A percentile compares a stretch with the other conserved stretches of the same genome.
Evolutionary conservation across 768 basidiomycete genomes (phyloP).

Genomic region (Hypsizygus marmoreus): DNA sequence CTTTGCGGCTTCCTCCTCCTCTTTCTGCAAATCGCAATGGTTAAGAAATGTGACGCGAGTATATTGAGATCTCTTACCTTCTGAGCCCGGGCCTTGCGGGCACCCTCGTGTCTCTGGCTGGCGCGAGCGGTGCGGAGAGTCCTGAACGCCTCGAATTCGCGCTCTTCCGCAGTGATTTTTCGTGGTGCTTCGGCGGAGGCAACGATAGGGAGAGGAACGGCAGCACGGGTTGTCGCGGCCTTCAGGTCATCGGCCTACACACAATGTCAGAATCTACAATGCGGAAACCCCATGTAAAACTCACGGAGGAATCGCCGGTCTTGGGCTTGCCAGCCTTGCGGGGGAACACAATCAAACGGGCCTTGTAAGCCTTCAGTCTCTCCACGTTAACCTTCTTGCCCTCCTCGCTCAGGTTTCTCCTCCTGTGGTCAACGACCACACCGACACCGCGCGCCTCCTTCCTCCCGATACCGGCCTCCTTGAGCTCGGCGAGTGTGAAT

Average conservation of each 20-base stretch:
- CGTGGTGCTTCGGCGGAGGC: constrained; percentile 83
- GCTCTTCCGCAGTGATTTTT: constrained; percentile 90
- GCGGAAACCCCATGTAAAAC: constrained; percentile 30
- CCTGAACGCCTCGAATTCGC: constrained; percentile 84
- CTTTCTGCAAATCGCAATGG: constrained; percentile 53
- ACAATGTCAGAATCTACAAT: constrained; percentile 7
- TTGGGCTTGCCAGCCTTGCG: constrained; percentile 94
- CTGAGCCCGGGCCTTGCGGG: constrained; percentile 80
- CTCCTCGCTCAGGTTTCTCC: constrained; percentile 96
- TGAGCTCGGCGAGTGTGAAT: constrained; percentile 92
- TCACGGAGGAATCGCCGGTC: constrained; percentile 89
- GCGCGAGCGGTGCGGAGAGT: constrained; percentile 86
- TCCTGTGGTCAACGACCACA: constrained; percentile 95
- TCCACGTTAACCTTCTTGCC: constrained; percentile 95
- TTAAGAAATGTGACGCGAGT: constrained; percentile 15
- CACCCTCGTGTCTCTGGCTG: constrained; percentile 81
- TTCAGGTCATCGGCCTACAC: constrained; percentile 79
- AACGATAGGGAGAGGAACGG: constrained; percentile 66
- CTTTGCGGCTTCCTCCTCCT: constrained; percentile 91
- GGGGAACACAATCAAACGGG: constrained; percentile 93
- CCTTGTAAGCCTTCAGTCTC: constrained; percentile 91
- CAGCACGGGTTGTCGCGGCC: constrained; percentile 69
- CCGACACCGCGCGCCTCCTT: constrained; percentile 94
- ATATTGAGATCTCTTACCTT: constrained; percentile 57
- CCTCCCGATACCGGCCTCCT: constrained; percentile 91